Evolutionary conservation across 2,329 filamentous ascomycete genomes (phyloP).

Genomic region (Stachybotrys elegans): DNA sequence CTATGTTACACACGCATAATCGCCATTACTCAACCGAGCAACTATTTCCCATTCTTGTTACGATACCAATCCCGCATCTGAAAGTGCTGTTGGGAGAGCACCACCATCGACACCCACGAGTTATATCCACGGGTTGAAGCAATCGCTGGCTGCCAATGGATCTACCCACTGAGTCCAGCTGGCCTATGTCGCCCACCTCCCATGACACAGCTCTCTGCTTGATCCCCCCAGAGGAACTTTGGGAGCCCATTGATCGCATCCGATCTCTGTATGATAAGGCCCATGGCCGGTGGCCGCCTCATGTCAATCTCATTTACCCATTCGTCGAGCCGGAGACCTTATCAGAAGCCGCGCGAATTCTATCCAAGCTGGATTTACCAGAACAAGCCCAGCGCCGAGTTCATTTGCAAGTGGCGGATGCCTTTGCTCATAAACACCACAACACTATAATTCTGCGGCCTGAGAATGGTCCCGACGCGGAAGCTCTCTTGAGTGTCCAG

Average conservation of each 20-base stretch:
- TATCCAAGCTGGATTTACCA: slow-evolving; percentile 12
- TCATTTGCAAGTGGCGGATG: slow-evolving; percentile 33
- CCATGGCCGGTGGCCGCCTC: slow-evolving; percentile 58
- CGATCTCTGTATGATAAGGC: slow-evolving; percentile 59
- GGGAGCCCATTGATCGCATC: slow-evolving; percentile 46
- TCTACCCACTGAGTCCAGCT: not conserved
- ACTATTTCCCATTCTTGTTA: too few relatives aligned
- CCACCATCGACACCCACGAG: too few relatives aligned
- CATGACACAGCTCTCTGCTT: slow-evolving; percentile 58
- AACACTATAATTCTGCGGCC: slow-evolving; percentile 44
- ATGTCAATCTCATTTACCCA: slow-evolving; percentile 62
- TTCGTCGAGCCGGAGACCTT: slow-evolving; percentile 50
- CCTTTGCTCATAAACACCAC: slow-evolving; percentile 43
- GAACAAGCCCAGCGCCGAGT: slow-evolving; percentile 15
- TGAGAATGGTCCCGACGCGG: slow-evolving; percentile 4
- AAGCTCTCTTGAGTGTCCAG: too few relatives aligned
- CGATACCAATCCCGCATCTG: too few relatives aligned
- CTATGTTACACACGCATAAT: too few relatives aligned
- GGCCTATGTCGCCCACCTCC: slow-evolving; percentile 23
- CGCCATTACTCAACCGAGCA: too few relatives aligned
- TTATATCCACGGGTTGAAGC: too few relatives aligned
- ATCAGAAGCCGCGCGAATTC: slow-evolving; percentile 29
- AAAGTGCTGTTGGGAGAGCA: too few relatives aligned
- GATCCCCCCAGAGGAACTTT: slow-evolving; percentile 45
- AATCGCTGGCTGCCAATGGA: too few relatives aligned